Evolutionary conservation across 306 rosid species (phyloP).

Genomic region (Vachellia collinsii): DNA sequence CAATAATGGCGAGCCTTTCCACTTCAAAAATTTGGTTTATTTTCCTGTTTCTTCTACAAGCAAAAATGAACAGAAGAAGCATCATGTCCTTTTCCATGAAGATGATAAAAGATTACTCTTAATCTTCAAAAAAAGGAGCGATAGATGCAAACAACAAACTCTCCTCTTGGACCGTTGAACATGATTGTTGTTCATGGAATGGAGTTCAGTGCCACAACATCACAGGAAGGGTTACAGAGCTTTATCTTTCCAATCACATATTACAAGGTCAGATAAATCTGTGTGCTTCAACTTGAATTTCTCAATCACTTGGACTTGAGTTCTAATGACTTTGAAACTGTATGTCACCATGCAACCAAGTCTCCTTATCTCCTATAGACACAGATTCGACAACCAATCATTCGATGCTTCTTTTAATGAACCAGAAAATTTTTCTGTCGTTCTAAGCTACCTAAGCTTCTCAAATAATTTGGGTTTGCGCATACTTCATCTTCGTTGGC

Average conservation of each 20-base stretch:
- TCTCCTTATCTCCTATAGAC: too few relatives aligned
- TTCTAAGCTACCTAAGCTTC: neutral
- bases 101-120: neutral
- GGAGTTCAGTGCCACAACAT: neutral
- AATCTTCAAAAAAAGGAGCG: conserved; percentile 5
- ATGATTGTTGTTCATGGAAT: conserved; percentile 15
- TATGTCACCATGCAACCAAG: neutral
- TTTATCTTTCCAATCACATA: neutral
- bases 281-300: neutral
- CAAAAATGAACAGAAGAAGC: neutral
- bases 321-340: neutral
- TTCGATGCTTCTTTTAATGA: neutral
- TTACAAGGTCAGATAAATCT: neutral
- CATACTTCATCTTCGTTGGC: neutral
- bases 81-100: neutral
- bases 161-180: neutral
- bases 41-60: neutral
- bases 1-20: neutral
- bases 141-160: neutral
- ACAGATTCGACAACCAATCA: neutral
- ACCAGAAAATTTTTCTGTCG: neutral
- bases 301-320: neutral
- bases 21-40: neutral
- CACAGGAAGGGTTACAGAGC: neutral
- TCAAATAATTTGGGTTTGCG: neutral